A percentile compares a stretch with the other conserved stretches of the same genome.
phyloP scores from a whole-genome alignment of 2,329 filamentous ascomycete genomes.

The Graphilbum sp. region DNA sequence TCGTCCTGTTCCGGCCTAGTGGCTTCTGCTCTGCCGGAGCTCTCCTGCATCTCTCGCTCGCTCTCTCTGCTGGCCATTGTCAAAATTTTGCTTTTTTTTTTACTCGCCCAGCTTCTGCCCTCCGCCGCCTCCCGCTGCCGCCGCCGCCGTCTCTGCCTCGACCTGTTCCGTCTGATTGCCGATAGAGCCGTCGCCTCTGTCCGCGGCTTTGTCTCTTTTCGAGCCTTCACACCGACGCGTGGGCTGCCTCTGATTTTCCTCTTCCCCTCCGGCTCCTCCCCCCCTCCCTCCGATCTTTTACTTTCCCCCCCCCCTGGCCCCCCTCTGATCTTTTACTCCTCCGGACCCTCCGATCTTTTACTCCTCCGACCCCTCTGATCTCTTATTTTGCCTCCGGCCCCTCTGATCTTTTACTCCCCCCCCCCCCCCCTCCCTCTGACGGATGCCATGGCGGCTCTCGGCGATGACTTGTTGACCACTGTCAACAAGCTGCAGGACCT shows the following conservation, averaged over 20 bases:
- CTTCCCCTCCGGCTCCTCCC: no score
- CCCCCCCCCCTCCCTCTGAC: neutral
- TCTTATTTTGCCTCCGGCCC: neutral
- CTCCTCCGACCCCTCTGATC: neutral
- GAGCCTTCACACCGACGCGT: neutral
- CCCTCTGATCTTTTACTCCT: neutral
- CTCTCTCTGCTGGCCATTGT: no score
- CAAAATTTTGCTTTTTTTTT: neutral
- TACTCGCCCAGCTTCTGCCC: no score
- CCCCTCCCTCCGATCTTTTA: neutral
- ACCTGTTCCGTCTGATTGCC: neutral
- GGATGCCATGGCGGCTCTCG: conserved; percentile 68
- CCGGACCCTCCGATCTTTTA: neutral
- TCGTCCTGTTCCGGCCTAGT: neutral
- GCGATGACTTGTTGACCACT: conserved; percentile 84
- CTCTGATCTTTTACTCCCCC: neutral
- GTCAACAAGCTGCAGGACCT: conserved; percentile 98
- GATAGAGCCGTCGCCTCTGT: no score
- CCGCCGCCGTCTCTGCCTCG: neutral
- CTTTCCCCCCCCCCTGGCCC: no score
- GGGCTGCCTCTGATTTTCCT: neutral
- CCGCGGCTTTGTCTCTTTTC: no score
- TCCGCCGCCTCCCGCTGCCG: no score
- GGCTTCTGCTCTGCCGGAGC: neutral
- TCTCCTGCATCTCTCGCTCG: neutral